phyloP scores from a whole-genome alignment of 371 early-diverging fungal genomes.

The Mucor circinelloides region DNA sequence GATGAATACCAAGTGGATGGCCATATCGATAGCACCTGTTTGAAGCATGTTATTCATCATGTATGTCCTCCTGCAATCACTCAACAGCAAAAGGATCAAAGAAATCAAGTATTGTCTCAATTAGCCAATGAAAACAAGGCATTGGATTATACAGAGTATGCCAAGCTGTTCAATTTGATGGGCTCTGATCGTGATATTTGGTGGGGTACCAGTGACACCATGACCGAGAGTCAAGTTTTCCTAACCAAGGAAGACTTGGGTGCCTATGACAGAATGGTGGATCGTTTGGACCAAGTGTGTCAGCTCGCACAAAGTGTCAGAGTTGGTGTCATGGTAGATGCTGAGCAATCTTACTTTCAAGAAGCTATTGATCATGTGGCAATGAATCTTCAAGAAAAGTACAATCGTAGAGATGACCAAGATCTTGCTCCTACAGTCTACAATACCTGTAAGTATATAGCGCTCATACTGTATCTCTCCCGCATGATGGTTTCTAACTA shows the following conservation, averaged over 20 bases:
- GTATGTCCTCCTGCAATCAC: conserved; percentile 24
- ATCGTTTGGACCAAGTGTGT: conserved; percentile 68
- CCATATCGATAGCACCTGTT: conserved; percentile 21
- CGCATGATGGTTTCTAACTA: neutral
- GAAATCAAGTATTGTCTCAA: conserved; percentile 15
- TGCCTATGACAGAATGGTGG: conserved; percentile 69
- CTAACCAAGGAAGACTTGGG: conserved; percentile 57
- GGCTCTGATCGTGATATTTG: conserved; percentile 38
- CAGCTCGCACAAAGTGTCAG: conserved; percentile 58
- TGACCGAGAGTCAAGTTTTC: conserved; percentile 26
- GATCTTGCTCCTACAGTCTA: conserved; percentile 70
- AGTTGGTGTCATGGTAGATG: conserved; percentile 88
- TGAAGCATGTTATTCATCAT: conserved; percentile 21
- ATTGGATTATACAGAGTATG: conserved; percentile 26
- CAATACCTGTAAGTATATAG: conserved; percentile 69
- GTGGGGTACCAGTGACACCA: conserved; percentile 24
- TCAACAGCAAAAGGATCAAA: conserved; percentile 16
- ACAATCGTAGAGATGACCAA: conserved; percentile 57
- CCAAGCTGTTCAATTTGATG: conserved; percentile 33
- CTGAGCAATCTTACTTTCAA: conserved; percentile 93
- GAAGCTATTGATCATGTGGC: conserved; percentile 88
- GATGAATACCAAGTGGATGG: conserved; percentile 31
- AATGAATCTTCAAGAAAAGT: conserved; percentile 64
- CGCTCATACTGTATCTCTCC: neutral
- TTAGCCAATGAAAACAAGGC: conserved; percentile 8